These are phyloP conservation scores for Clavariopsis aquatica DNA, from an alignment of 495 filamentous ascomycete genomes.

Conservation along the genomic window DNA sequence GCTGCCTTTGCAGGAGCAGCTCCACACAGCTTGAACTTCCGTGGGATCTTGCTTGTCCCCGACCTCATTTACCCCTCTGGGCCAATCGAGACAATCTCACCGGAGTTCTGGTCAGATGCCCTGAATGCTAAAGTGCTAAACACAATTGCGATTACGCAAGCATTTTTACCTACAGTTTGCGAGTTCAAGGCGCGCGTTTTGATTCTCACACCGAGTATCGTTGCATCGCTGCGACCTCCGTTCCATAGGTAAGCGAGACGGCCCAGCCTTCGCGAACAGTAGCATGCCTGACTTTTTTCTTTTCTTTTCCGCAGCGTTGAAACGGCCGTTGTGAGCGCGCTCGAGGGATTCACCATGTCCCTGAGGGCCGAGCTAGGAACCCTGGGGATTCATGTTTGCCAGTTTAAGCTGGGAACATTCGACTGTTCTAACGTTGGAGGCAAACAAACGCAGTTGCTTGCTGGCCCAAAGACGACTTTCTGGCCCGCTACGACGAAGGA, in stretches of 20 bases:
- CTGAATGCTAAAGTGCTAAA: conserved; percentile 89
- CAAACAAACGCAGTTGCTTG: conserved; percentile 45
- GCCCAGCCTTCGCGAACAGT: not conserved
- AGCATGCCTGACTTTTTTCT: not conserved
- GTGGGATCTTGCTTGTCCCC: conserved; percentile 76
- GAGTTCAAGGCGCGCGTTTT: conserved; percentile 60
- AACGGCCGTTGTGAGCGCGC: conserved; percentile 71
- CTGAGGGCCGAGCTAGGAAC: conserved; percentile 74
- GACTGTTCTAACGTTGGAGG: conserved; percentile 55
- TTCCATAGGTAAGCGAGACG: conserved; percentile 59
- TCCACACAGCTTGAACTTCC: conserved; percentile 70
- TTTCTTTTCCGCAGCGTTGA: conserved; percentile 63
- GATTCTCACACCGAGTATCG: conserved; percentile 81
- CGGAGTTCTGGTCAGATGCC: conserved; percentile 80
- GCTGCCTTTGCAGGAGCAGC: conserved; percentile 69
- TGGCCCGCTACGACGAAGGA: conserved; percentile 38
- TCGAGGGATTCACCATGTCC: conserved; percentile 75
- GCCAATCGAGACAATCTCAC: conserved; percentile 78
- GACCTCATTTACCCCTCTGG: conserved; percentile 69
- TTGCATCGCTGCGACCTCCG: conserved; percentile 76
- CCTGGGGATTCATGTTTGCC: conserved; percentile 72
- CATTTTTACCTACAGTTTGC: conserved; percentile 80
- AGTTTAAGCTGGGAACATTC: conserved; percentile 85
- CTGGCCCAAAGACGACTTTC: conserved; percentile 34
- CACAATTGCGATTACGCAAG: conserved; percentile 83